A percentile compares a stretch with the other conserved stretches of the same genome.
Conservation (phyloP, 352 stramenopile genomes). For the Phytophthora fragariae region DNA sequence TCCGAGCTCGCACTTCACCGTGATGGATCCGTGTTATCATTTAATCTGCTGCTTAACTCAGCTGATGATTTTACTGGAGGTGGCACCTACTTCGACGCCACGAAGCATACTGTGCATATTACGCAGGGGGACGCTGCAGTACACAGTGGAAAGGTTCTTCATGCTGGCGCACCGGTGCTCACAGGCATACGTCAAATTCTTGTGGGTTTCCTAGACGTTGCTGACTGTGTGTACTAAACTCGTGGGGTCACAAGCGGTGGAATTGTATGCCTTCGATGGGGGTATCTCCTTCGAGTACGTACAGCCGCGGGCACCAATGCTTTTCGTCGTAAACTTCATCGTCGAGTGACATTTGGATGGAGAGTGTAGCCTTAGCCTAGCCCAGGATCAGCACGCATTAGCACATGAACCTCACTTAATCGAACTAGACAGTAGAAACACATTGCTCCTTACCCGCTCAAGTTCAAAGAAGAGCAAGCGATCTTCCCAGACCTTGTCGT, state of each 20-base stretch:
- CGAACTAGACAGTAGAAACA: conserved; percentile 6
- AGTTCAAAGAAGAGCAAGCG: conserved; percentile 83
- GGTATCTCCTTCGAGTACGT: conserved; percentile 76
- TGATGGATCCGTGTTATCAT: conserved; percentile 95
- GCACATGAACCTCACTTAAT: conserved; percentile 13
- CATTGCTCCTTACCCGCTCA: conserved; percentile 55
- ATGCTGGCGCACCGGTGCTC: conserved; percentile 90
- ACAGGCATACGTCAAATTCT: conserved; percentile 89
- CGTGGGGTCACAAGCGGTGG: conserved; percentile 56
- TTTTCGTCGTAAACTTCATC: conserved; percentile 78
- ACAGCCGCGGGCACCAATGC: conserved; percentile 76
- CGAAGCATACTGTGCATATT: conserved; percentile 71
- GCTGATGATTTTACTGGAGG: conserved; percentile 88
- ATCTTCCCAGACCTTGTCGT: conserved; percentile 89
- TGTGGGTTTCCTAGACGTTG: conserved; percentile 93
- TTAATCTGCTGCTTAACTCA: conserved; percentile 92
- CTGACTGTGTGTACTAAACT: conserved; percentile 50
- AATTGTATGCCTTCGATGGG: conserved; percentile 86
- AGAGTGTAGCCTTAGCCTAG: conserved; percentile 79
- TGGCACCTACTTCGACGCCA: conserved; percentile 93
- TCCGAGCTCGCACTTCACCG: conserved; percentile 90
- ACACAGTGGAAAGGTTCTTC: conserved; percentile 94
- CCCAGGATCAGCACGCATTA: conserved; percentile 37
- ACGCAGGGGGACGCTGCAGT: conserved; percentile 88
- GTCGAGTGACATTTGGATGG: conserved; percentile 75